phyloP scores from a whole-genome alignment of 768 basidiomycete genomes.

The Suillus luteus region DNA sequence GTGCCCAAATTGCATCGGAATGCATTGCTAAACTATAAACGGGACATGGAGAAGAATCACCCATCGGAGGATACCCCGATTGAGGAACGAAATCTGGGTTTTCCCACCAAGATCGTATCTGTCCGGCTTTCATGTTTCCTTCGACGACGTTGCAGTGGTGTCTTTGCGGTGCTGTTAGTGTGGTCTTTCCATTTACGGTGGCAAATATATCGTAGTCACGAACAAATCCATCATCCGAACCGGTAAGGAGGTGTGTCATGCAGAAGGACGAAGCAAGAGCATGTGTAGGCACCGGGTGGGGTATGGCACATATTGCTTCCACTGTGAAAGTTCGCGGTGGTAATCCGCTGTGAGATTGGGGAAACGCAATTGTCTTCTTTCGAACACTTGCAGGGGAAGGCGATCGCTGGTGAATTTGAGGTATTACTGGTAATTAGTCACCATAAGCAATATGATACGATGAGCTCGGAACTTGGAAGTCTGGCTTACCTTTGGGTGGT shows the following conservation, averaged over 20 bases:
- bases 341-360: constrained; percentile 28
- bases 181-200: constrained; percentile 83
- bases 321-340: constrained; percentile 74
- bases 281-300: constrained; percentile 86
- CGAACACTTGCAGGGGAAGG: constrained; percentile 60
- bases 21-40: constrained; percentile 93
- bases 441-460: constrained; percentile 19
- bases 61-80: constrained; percentile 39
- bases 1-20: constrained; percentile 89
- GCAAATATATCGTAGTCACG: constrained; percentile 90
- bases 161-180: constrained; percentile 85
- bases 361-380: constrained; percentile 43
- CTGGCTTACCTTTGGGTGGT: constrained; percentile 35
- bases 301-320: constrained; percentile 89
- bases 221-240: constrained; percentile 92
- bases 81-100: constrained; percentile 44
- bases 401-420: constrained; percentile 39
- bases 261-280: constrained; percentile 84
- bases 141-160: constrained; percentile 91
- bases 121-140: constrained; percentile 87
- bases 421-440: constrained; percentile 18
- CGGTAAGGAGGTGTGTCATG: constrained; percentile 87
- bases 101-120: constrained; percentile 90
- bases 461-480: constrained; percentile 4
- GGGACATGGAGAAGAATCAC: constrained; percentile 60